Evolutionary conservation across 2,329 filamentous ascomycete genomes (phyloP), one percentile per base, ranked within the genome.

Genomic region (Massarina eburnea): DNA sequence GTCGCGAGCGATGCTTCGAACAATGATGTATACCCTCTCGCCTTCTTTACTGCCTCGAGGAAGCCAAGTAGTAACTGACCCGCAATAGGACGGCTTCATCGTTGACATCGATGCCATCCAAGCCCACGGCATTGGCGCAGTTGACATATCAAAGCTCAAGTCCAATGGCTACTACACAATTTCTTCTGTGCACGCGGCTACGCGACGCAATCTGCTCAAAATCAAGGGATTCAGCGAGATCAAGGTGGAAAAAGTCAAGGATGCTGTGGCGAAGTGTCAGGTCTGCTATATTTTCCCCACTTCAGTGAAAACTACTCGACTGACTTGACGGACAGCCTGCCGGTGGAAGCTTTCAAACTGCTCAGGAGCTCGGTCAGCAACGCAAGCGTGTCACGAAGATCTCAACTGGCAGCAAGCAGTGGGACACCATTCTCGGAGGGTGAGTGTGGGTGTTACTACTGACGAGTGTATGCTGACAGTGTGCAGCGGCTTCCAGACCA

Each of bases 191-290:
- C 77, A 83, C 52, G 73, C 76, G 14, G 80, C 81, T 14, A 84
- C 81, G 33, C 77, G 80, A 41, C 80, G 78, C 57, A 80, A 75
- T 15, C 73, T 87, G 14, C 68, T 82, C 42, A 86, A 82, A 63
- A 86, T 87, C 66, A 86, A 85, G 59, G 84, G 84, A 8, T 85
- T 86, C 67, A 86, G 83, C 46, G 84, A 86, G 62, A 75, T 82
- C 59, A 87, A 87, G 65, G 84, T 86, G 3, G 84, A 87, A 52
- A 87, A 86, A 65, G 77, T 87, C 62, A 86, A 85, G 60, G 84
- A 87, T 55, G 84, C 84, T 39, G 77, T 83, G 43, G 74, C 76
- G 36, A 85, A 85, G 64, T 82, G 79, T 48, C 70, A 80, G 64
- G 80, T 82, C 66, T 43, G 68, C 20, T 58, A 4, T 30, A 4